Evolutionary conservation across 163 green algal genomes (phyloP), one percentile per base, ranked within the genome.

Genomic region (Scenedesmus sp.): DNA sequence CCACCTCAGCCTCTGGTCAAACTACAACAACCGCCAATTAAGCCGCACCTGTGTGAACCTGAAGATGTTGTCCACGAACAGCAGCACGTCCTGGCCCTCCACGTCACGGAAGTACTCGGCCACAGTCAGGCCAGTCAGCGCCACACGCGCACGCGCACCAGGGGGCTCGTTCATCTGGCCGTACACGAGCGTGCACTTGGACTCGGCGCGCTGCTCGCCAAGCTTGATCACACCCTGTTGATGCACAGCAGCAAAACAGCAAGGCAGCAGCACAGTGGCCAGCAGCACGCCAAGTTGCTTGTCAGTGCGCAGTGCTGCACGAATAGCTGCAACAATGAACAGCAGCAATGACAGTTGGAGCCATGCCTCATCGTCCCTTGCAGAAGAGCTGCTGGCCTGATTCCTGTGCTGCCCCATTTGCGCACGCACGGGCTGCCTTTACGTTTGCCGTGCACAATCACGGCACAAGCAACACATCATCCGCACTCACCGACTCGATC

Each of bases 41-140:
- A 77, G 8, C 3, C 92, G 7, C 46, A 97, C 96, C 96, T 99
- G 98, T 10, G 98, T 99, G 95, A 99, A 99, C 86, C 98, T 96
- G 98, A 99, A 99, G 93, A 99, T 99, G 97, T 99, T 99, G 97
- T 99, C 98, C 26, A 99, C 97, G 92, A 99, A 99, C 79, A 99
- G 96, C 94, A 99, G 97, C 96, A 99, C 98, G 93, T 99, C 98
- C 96, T 99, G 98, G 9, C 90, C 84, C 90, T 93, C 90, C 84
- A 93, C 90, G n/a, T 93, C 90, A 87, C 76, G 34, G 98, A 99
- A 99, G 96, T 99, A 98, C 97, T 99, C 98, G 57, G 98, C 98
- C 12, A 99, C 97, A 4, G 98, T 99, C 76, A 99, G 96, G 60
- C 98, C 96, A 54, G 98, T 99, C 76, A 99, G 95, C 12, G 98